A percentile compares a stretch with the other conserved stretches of the same genome.
These are phyloP conservation scores for Mycena rebaudengoi DNA, from an alignment of 768 basidiomycete species.

Conservation along the genomic window DNA sequence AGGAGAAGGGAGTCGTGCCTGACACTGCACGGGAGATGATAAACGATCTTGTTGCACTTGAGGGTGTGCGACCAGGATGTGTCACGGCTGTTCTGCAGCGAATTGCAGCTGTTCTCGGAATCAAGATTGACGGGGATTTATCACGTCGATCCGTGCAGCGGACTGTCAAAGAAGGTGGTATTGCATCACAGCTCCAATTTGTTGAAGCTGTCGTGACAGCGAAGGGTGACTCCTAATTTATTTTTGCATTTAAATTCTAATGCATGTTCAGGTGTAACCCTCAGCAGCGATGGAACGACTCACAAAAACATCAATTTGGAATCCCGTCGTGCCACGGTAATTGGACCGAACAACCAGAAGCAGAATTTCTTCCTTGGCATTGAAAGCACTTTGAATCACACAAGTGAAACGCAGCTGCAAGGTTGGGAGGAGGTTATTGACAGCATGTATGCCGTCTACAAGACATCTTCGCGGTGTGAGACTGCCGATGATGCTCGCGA, in stretches of 20 bases:
- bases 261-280: conserved; percentile 11
- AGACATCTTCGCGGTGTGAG: neutral
- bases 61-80: neutral
- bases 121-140: neutral
- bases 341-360: neutral
- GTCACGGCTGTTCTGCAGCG: neutral
- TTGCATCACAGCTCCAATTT: neutral
- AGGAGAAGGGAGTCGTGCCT: neutral
- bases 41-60: neutral
- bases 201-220: neutral
- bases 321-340: conserved; percentile 8
- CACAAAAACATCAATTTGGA: conserved; percentile 24
- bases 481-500: neutral
- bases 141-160: neutral
- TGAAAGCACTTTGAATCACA: conserved; percentile 17
- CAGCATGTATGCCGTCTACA: neutral
- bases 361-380: neutral
- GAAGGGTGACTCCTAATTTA: neutral
- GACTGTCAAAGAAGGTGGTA: neutral
- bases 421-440: conserved; percentile 20
- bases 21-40: neutral
- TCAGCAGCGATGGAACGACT: conserved; percentile 27
- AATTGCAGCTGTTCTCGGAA: neutral
- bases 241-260: neutral
- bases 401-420: conserved; percentile 30